A percentile compares a stretch with the other conserved stretches of the same genome.
Conservation (phyloP, 2,329 filamentous ascomycete species). For the Colletotrichum tropicale region DNA sequence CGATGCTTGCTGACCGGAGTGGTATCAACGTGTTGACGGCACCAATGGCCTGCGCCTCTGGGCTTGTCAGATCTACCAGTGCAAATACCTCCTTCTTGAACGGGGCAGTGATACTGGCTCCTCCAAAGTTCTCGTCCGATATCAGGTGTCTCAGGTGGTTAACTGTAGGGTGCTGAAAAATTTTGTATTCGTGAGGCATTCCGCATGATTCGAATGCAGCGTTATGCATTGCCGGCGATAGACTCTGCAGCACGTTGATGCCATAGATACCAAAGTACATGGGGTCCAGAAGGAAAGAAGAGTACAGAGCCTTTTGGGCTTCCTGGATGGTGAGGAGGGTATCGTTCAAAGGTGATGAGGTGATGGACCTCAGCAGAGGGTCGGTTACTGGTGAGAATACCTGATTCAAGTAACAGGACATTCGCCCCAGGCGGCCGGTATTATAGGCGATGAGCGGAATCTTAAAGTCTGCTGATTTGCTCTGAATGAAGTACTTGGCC, state of each 20-base stretch:
- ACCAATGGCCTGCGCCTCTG: conserved; percentile 75
- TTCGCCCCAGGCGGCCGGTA: conserved; percentile 63
- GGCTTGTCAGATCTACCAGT: conserved; percentile 70
- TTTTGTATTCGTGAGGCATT: conserved; percentile 69
- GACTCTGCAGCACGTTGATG: conserved; percentile 70
- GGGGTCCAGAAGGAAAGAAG: conserved; percentile 69
- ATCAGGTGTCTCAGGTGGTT: conserved; percentile 68
- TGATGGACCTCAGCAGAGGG: conserved; percentile 26
- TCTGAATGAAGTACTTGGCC: conserved; percentile 57
- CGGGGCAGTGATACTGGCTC: conserved; percentile 72
- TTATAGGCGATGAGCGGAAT: conserved; percentile 69
- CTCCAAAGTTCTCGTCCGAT: conserved; percentile 71
- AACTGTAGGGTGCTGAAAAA: conserved; percentile 65
- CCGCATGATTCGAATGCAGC: conserved; percentile 70
- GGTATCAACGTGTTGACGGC: conserved; percentile 80
- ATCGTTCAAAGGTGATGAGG: conserved; percentile 14
- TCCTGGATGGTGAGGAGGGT: conserved; percentile 60
- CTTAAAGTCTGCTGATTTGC: conserved; percentile 44
- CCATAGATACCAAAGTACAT: conserved; percentile 78
- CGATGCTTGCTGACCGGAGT: conserved; percentile 60
- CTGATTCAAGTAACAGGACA: conserved; percentile 70
- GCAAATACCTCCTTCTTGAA: conserved; percentile 77
- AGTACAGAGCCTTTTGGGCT: conserved; percentile 68
- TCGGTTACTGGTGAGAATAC: conserved; percentile 65
- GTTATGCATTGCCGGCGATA: conserved; percentile 80